A percentile compares a stretch with the other conserved stretches of the same genome.
phyloP scores from a whole-genome alignment of 1,284 basidiomycete genomes.

The Pascua guehoae region DNA sequence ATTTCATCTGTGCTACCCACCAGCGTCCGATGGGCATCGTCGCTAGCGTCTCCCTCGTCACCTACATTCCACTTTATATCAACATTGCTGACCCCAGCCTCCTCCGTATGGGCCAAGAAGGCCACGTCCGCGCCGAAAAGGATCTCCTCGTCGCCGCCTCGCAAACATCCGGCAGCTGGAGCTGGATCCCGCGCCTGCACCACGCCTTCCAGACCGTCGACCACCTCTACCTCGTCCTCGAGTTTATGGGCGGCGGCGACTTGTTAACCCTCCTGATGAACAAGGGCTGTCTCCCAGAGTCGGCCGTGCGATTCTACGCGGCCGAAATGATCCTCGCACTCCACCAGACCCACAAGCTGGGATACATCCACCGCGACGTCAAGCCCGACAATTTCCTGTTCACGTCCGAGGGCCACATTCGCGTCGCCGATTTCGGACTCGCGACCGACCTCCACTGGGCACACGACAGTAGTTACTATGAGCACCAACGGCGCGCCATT shows the following conservation, averaged over 20 bases:
- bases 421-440: constrained; percentile 91
- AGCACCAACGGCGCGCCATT: constrained; percentile 83
- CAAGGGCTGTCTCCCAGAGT: constrained; percentile 86
- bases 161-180: constrained; percentile 51
- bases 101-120: constrained; percentile 97
- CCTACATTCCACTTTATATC: too few species aligned
- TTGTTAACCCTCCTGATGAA: constrained; percentile 92
- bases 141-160: constrained; percentile 45
- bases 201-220: constrained; percentile 78
- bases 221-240: constrained; percentile 87
- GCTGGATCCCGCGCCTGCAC: constrained; percentile 86
- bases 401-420: constrained; percentile 86
- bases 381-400: constrained; percentile 96
- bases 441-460: constrained; percentile 64
- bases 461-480: constrained; percentile 91
- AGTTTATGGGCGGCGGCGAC: constrained; percentile 95
- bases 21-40: too few species aligned
- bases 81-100: constrained; percentile 53
- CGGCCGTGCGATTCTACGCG: constrained; percentile 90
- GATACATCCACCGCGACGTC: constrained; percentile 96
- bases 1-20: too few species aligned
- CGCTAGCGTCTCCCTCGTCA: neutral
- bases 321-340: constrained; percentile 98
- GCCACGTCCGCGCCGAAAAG: constrained; percentile 53
- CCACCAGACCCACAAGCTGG: constrained; percentile 86